phyloP scores from a whole-genome alignment of 441 rosid genomes.

The Aquilaria agallochum region DNA sequence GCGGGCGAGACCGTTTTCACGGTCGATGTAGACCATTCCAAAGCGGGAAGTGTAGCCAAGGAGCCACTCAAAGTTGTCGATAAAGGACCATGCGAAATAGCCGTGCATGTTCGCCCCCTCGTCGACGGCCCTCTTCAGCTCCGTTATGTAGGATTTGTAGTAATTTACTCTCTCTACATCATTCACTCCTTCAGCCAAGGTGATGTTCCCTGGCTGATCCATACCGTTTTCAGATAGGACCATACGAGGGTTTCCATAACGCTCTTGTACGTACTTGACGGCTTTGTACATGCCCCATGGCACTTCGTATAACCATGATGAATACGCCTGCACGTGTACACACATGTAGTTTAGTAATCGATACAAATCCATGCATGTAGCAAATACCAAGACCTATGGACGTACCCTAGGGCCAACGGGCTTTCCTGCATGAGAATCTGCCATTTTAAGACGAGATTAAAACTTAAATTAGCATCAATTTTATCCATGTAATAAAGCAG shows the following conservation, averaged over 20 bases:
- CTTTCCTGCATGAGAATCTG: conserved; percentile 28
- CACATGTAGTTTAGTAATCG: not conserved
- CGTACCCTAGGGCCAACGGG: conserved; percentile 34
- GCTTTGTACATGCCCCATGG: conserved; percentile 45
- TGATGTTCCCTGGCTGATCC: conserved; percentile 37
- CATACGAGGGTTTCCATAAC: conserved; percentile 24
- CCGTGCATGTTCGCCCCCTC: conserved; percentile 38
- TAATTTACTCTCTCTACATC: conserved; percentile 30
- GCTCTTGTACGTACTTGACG: conserved; percentile 32
- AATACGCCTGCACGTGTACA: conserved; percentile 24
- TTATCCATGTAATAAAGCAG: not conserved
- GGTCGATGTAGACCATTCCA: conserved; percentile 34
- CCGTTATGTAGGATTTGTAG: conserved; percentile 26
- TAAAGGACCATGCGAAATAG: conserved; percentile 42
- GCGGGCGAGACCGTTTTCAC: conserved; percentile 23
- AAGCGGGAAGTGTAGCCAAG: conserved; percentile 33
- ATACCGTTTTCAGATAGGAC: conserved; percentile 40
- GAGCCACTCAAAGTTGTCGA: conserved; percentile 41
- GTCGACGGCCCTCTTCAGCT: conserved; percentile 36
- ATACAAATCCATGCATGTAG: not conserved
- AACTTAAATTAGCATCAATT: not conserved
- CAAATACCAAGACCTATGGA: not conserved
- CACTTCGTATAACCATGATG: conserved; percentile 36
- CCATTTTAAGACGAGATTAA: conserved; percentile 1
- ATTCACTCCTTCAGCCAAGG: conserved; percentile 23